These are phyloP conservation scores for Lolium rigidum DNA, from an alignment of 176 grass and related monocot genomes.

Conservation along the genomic window DNA sequence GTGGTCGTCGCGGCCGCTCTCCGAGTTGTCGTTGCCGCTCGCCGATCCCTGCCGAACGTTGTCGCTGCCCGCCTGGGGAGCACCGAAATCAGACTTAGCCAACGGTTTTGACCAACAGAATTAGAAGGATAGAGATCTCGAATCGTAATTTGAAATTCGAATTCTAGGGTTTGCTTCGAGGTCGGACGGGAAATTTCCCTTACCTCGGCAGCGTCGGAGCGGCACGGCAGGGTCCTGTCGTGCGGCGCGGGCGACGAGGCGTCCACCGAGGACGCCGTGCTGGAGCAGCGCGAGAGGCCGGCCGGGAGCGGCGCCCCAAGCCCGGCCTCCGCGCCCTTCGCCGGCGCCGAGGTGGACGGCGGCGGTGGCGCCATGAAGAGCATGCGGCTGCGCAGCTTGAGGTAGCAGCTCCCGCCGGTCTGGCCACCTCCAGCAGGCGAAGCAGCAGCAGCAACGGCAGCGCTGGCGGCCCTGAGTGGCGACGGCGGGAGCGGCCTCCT, in stretches of 20 bases:
- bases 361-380: constrained; percentile 57
- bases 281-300: constrained; percentile 62
- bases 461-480: background rate
- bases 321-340: background rate
- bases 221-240: constrained; percentile 29
- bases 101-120: too few species aligned
- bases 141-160: constrained; percentile 39
- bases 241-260: background rate
- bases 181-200: constrained; percentile 20
- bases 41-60: constrained; percentile 42
- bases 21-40: constrained; percentile 54
- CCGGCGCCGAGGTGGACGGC: background rate
- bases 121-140: too few species aligned
- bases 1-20: constrained; percentile 35
- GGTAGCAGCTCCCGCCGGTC: constrained; percentile 47
- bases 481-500: constrained; percentile 39
- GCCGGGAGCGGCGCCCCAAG: background rate
- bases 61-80: constrained; percentile 52
- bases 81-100: background rate
- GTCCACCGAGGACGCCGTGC: constrained; percentile 56
- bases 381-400: constrained; percentile 77
- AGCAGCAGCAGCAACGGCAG: background rate
- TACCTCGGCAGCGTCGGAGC: constrained; percentile 60
- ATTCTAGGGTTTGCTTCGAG: constrained; percentile 42
- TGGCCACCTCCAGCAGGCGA: background rate